These are phyloP conservation scores for Apiospora aurea DNA, from an alignment of 2,329 filamentous ascomycete genomes.

Conservation along the genomic window DNA sequence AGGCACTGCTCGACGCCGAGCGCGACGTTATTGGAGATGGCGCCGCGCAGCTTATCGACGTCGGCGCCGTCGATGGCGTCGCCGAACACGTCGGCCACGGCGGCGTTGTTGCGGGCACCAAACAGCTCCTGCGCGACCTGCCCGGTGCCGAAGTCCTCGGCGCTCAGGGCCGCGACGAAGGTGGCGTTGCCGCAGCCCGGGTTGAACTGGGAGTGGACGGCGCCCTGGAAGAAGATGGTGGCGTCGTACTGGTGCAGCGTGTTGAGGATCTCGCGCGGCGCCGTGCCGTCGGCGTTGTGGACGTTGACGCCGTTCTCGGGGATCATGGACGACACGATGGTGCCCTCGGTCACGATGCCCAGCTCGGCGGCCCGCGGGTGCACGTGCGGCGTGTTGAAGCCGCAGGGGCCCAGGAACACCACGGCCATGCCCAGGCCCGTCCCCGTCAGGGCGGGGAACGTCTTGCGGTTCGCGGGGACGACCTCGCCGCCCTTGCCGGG, in stretches of 20 bases:
- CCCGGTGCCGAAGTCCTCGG: conserved; percentile 60
- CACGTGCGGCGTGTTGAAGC: conserved; percentile 64
- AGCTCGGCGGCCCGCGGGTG: conserved; percentile 62
- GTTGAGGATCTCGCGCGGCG: conserved; percentile 45
- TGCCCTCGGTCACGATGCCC: conserved; percentile 57
- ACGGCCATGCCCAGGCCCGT: conserved; percentile 59
- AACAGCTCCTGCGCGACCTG: conserved; percentile 59
- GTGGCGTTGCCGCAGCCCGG: conserved; percentile 56
- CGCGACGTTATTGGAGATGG: conserved; percentile 57
- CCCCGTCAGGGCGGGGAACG: conserved; percentile 63
- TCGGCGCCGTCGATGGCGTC: conserved; percentile 52
- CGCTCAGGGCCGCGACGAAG: conserved; percentile 57
- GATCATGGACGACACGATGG: conserved; percentile 58
- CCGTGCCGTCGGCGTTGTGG: conserved; percentile 42
- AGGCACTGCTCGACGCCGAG: conserved; percentile 61
- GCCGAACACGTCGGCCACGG: conserved; percentile 55
- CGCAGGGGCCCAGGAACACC: conserved; percentile 58
- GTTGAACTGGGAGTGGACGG: conserved; percentile 64
- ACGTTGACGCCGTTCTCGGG: conserved; percentile 59
- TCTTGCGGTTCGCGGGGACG: conserved; percentile 60
- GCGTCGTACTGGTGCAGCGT: conserved; percentile 53
- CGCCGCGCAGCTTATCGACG: conserved; percentile 51
- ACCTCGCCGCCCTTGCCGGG: conserved; percentile 56
- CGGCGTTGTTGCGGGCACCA: conserved; percentile 48
- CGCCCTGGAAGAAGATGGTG: conserved; percentile 62